Evolutionary conservation across 345 rosid species (phyloP).

Genomic region (Pistacia vera): DNA sequence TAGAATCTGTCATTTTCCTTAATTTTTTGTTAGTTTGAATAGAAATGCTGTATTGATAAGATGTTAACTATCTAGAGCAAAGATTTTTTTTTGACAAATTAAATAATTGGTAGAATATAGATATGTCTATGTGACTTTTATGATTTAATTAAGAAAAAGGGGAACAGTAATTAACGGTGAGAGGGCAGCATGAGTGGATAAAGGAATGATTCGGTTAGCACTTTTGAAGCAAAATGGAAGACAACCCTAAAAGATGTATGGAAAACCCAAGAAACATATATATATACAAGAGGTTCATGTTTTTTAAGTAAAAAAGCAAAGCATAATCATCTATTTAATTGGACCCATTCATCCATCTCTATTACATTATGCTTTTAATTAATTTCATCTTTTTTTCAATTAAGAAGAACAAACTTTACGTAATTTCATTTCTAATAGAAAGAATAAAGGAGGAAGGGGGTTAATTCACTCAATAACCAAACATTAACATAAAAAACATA

Average conservation of each 20-base stretch:
- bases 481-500: no score
- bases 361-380: neutral
- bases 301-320: constrained; percentile 14
- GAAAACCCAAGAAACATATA: constrained; percentile 13
- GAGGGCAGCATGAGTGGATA: constrained; percentile 15
- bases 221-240: constrained; percentile 36
- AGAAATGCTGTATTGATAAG: no score
- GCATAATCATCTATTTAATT: constrained; percentile 23
- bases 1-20: no score
- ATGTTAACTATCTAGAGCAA: no score
- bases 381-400: neutral
- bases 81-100: neutral
- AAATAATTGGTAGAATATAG: neutral
- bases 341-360: constrained; percentile 23
- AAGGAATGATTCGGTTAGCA: constrained; percentile 30
- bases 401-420: neutral
- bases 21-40: no score
- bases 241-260: constrained; percentile 32
- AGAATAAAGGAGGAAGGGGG: neutral
- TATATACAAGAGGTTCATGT: neutral
- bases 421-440: neutral
- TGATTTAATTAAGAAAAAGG: neutral
- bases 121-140: no score
- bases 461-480: neutral
- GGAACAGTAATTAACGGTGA: constrained; percentile 1